Percentiles rank a stretch among this genome's conserved stretches.
These are phyloP conservation scores for Euphorbia peplus DNA, from an alignment of 345 rosid species.

Conservation along the genomic window DNA sequence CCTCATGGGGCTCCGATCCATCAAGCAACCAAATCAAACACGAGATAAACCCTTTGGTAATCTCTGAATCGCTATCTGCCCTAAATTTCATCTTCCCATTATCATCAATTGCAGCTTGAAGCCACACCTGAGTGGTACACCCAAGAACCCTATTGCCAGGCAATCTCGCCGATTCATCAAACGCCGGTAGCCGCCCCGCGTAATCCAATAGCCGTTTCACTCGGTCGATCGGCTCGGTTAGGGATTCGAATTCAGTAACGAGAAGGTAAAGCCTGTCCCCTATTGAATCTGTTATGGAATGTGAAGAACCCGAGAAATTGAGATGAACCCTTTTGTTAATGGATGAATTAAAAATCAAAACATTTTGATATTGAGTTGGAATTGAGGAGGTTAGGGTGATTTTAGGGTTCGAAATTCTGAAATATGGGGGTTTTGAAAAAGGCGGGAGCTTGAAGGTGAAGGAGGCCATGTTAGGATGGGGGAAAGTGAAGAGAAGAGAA, in stretches of 20 bases:
- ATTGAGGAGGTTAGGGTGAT: not conserved
- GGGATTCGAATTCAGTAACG: slow-evolving; percentile 13
- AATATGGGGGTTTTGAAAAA: not conserved
- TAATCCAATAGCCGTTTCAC: slow-evolving; percentile 75
- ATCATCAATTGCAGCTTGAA: slow-evolving; percentile 50
- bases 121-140: slow-evolving; percentile 92
- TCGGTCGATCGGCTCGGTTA: slow-evolving; percentile 51
- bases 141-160: slow-evolving; percentile 61
- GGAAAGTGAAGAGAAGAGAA: not conserved
- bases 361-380: too few relatives aligned
- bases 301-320: not conserved
- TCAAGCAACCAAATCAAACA: slow-evolving; percentile 78
- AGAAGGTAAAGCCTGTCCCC: slow-evolving; percentile 9
- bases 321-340: not conserved
- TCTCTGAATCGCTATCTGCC: slow-evolving; percentile 91
- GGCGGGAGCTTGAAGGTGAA: slow-evolving; percentile 5
- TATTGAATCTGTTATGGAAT: not conserved
- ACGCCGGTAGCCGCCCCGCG: slow-evolving; percentile 54
- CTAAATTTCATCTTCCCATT: slow-evolving; percentile 58
- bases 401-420: not conserved
- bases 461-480: slow-evolving; percentile 33
- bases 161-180: slow-evolving; percentile 61
- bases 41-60: slow-evolving; percentile 69
- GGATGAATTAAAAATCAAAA: not conserved
- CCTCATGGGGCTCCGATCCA: slow-evolving; percentile 77